A percentile compares a stretch with the other conserved stretches of the same genome.
phyloP scores from a whole-genome alignment of 257 asterid species.

The Capsicum baccatum region DNA sequence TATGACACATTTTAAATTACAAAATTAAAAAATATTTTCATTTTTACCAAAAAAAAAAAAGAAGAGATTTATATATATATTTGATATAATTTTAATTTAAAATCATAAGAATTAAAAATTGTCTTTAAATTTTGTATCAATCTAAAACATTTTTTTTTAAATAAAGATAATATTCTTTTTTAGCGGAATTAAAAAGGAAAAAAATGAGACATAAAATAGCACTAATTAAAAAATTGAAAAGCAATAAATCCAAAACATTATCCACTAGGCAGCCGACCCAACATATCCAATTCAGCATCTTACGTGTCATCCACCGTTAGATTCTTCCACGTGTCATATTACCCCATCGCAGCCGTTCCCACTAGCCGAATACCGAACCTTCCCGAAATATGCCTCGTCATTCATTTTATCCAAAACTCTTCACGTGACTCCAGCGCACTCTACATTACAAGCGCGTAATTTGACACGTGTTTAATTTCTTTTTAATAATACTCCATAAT shows the following conservation, averaged over 20 bases:
- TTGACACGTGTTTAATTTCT: slow-evolving; percentile 31
- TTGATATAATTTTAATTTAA: no score
- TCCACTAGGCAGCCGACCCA: slow-evolving; percentile 36
- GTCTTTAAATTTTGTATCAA: no score
- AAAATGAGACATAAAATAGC: no score
- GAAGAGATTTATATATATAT: no score
- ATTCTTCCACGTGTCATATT: slow-evolving; percentile 54
- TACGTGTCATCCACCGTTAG: slow-evolving; percentile 42
- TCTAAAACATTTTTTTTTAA: no score
- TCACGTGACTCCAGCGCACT: slow-evolving; percentile 27
- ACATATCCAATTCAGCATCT: slow-evolving; percentile 39
- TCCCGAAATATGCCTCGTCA: slow-evolving; percentile 51
- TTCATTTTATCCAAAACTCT: slow-evolving; percentile 49
- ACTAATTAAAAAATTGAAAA: slow-evolving; percentile 40
- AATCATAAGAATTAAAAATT: no score
- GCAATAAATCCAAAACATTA: slow-evolving; percentile 46
- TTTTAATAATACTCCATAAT: no score
- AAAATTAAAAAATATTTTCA: no score
- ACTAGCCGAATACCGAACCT: slow-evolving; percentile 39
- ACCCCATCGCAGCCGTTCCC: slow-evolving; percentile 51
- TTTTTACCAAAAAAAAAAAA: no score
- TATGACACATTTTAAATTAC: no score
- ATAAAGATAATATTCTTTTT: no score
- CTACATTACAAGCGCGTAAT: neutral
- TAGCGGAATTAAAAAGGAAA: no score